Evolutionary conservation across 2,329 filamentous ascomycete species (phyloP).

Genomic region (Fusarium nematophilum): DNA sequence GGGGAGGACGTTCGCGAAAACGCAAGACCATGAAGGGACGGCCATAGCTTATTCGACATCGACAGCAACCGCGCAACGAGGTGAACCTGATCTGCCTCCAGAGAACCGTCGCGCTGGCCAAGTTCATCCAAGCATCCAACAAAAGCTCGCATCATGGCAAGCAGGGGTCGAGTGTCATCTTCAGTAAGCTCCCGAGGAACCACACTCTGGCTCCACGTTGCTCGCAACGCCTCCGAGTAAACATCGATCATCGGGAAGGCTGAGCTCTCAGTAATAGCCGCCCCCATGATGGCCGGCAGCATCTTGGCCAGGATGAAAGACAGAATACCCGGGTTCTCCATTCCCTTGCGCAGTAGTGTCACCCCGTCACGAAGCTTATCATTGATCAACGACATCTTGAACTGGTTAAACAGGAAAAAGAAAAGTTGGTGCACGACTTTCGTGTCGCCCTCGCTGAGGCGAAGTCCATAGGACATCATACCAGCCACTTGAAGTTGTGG

Average conservation of each 20-base stretch:
- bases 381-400: conserved; percentile 64
- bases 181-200: conserved; percentile 53
- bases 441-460: conserved; percentile 63
- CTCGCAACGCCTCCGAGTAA: conserved; percentile 58
- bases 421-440: conserved; percentile 63
- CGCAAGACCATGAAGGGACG: conserved; percentile 40
- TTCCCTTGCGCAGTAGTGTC: conserved; percentile 59
- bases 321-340: conserved; percentile 58
- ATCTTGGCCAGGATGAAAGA: conserved; percentile 63
- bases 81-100: conserved; percentile 44
- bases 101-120: conserved; percentile 16
- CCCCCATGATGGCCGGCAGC: conserved; percentile 63
- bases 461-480: conserved; percentile 66
- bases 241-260: conserved; percentile 63
- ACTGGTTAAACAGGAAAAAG: conserved; percentile 67
- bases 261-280: conserved; percentile 48
- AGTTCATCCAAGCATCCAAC: conserved; percentile 45
- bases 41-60: conserved; percentile 47
- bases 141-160: conserved; percentile 48
- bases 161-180: conserved; percentile 48
- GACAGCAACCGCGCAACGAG: conserved; percentile 44
- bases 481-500: conserved; percentile 67
- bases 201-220: conserved; percentile 48
- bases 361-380: conserved; percentile 60
- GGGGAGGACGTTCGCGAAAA: conserved; percentile 12